Base-by-base conservation (phyloP, 306 rosid species). In the Lathyrus tuberosus region DNA sequence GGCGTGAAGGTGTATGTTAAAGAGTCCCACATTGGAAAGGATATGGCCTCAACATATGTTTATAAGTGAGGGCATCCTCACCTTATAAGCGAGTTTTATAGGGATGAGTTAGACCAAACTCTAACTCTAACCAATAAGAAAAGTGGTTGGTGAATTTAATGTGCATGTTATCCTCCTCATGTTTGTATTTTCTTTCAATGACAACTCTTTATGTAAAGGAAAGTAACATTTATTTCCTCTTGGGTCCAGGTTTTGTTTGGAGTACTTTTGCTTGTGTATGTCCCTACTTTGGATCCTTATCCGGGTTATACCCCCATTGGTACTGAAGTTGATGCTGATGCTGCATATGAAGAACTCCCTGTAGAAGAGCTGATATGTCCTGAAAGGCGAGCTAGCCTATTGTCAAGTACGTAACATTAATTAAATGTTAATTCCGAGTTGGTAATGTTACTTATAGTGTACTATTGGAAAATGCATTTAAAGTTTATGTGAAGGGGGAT, bases 311-410 rank as follows among this genome's bases (percentile, higher is more conserved):
- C 80, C 8, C 91, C 94, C 63, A 69, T 93, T 46, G 81, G 37
- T 67, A 71, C 76, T 81, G 98, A 88, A 73, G 31, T 73, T 67
- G 68, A 76, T 57, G 81, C 82, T 74, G 97, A 84, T 80, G 78
- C 67, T 74, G 88, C 86, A 38, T 93, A 88, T 75, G 94, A 82
- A 78, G 97, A 86, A 80, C 97, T 93, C 65, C 94, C 94, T 33
- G 94, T 85, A 57, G 96, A 84, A 78, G 98, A 93, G 62, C 80
- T 76, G 46, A 84, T 86, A 73, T 86, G 91, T 82, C 98, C 98
- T 17, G 98, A 93, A 83, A 80, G 88, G 80, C 83, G 61, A 71
- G 83, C 68, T 47, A 84, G 28, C 66, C 37, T 93, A 79, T 69
- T 90, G 52, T 90, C 98, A 72, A 86, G 98, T 93, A 88, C 10